Conservation (phyloP, 164 flowering plant species). For the Tetracentron sinense region DNA sequence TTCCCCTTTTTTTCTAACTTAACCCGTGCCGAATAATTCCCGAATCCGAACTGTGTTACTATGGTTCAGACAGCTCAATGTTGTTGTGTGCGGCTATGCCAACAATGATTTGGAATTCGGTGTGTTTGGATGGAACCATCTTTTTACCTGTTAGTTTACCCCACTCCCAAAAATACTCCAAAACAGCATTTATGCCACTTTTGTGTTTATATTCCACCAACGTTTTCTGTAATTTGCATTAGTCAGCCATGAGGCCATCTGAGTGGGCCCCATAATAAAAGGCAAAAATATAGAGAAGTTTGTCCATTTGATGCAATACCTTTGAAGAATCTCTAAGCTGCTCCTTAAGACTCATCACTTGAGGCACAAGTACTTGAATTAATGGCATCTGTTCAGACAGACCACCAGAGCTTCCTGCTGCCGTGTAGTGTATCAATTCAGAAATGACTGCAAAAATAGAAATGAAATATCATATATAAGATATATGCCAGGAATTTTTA, state of each 20-base stretch:
- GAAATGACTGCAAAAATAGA: constrained; percentile 63
- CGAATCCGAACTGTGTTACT: too few species aligned
- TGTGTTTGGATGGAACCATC: not conserved
- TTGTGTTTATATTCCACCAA: too few species aligned
- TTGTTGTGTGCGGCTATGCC: too few species aligned
- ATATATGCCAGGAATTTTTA: not conserved
- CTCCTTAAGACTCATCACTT: constrained; percentile 71
- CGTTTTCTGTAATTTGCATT: not conserved
- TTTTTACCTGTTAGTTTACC: too few species aligned
- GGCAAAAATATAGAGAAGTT: not conserved
- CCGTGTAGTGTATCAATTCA: constrained; percentile 88
- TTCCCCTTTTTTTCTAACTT: too few species aligned
- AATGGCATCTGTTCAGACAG: constrained; percentile 80
- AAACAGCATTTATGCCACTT: not conserved
- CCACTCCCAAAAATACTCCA: not conserved
- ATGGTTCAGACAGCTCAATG: too few species aligned
- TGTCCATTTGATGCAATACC: constrained; percentile 37
- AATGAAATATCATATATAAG: not conserved
- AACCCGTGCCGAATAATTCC: too few species aligned
- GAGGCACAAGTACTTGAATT: constrained; percentile 92
- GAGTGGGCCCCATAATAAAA: not conserved
- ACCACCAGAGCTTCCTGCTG: constrained; percentile 52
- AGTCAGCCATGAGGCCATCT: not conserved
- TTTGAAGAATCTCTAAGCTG: constrained; percentile 80
- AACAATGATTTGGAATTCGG: not conserved